Evolutionary conservation across 2,329 filamentous ascomycete genomes (phyloP).

Genomic region (Fusarium incarnatum): DNA sequence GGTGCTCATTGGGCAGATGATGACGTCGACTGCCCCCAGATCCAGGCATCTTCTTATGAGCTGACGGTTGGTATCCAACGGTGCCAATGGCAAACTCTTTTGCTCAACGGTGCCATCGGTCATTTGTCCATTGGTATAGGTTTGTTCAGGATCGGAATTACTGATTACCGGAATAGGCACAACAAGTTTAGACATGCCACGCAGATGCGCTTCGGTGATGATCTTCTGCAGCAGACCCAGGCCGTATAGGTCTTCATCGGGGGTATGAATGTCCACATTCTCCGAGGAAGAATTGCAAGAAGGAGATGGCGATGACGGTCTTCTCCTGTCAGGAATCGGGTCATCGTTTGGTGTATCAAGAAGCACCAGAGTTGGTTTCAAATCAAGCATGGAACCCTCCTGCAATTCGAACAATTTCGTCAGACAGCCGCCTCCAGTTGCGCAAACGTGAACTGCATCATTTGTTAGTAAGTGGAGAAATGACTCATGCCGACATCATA

Average conservation of each 20-base stretch:
- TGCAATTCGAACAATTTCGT: constrained; percentile 65
- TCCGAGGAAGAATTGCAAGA: constrained; percentile 52
- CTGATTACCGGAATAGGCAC: constrained; percentile 67
- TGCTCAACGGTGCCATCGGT: constrained; percentile 56
- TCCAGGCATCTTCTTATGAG: constrained; percentile 81
- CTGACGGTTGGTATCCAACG: constrained; percentile 50
- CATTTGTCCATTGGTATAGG: constrained; percentile 49
- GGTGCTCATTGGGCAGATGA: constrained; percentile 80
- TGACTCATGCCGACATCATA: constrained; percentile 12
- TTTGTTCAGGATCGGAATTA: constrained; percentile 49
- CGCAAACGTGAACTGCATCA: constrained; percentile 64
- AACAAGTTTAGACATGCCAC: constrained; percentile 67
- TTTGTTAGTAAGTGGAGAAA: constrained; percentile 37
- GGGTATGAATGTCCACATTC: constrained; percentile 56
- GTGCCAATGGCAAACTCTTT: constrained; percentile 40
- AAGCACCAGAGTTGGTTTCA: constrained; percentile 68
- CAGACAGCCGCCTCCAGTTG: constrained; percentile 65
- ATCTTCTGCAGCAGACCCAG: constrained; percentile 66
- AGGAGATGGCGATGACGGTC: constrained; percentile 59
- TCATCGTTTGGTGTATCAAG: constrained; percentile 68
- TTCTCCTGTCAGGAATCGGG: constrained; percentile 51
- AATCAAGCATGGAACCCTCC: constrained; percentile 62
- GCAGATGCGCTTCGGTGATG: constrained; percentile 67
- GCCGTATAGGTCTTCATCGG: constrained; percentile 66
- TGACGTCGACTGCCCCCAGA: constrained; percentile 86